Base-by-base conservation (phyloP, 805 yeast genomes). In the Ogataea trehalophila region DNA sequence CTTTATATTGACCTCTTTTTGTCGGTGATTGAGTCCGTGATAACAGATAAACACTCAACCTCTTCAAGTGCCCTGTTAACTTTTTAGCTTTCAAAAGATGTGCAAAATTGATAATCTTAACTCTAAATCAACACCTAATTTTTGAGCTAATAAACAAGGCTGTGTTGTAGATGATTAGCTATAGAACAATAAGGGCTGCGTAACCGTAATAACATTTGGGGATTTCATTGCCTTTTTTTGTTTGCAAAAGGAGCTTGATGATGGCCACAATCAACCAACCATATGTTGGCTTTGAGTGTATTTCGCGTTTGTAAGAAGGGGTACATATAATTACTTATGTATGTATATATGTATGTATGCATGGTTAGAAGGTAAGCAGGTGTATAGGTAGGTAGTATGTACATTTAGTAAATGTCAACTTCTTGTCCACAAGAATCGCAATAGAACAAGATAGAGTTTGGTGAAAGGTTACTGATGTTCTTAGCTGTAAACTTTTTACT, bases 381-480 rank as follows among this genome's bases (percentile, higher is more conserved):
- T 20, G 31, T 33, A 18, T 22, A 33, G 17, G 2, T 36, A 9
- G 1, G 5, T 6, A 13, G 15, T 16, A 31, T 9, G 33, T 6
- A 14, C 16, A 22, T 16, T 42, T 33, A 42, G 16, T 35, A 34
- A 14, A 41, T 42, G 40, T 51, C 55, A 2, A 50, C 53, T 22
- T 50, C 46, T n/a, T 49, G 53, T 8, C 67, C 66, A 50, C 68
- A 64, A 6, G 51, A 44, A 39, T 61, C 59, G 45, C 68, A 64
- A 42, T 45, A 59, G 41, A 64, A 64, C 8, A 41, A 44, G 34
- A 64, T 58, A 13, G 43, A 35, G 37, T 55, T 56, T 11, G 50
- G 49, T 20, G 39, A 22, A 3, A 52, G 41, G 13, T 49, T 51
- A 18, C 46, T 50, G 42, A 54, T 53, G 2, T 57, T 54, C 16